Base-by-base conservation (phyloP, 2,329 filamentous ascomycete genomes). In the Tolypocladium endophyticum region DNA sequence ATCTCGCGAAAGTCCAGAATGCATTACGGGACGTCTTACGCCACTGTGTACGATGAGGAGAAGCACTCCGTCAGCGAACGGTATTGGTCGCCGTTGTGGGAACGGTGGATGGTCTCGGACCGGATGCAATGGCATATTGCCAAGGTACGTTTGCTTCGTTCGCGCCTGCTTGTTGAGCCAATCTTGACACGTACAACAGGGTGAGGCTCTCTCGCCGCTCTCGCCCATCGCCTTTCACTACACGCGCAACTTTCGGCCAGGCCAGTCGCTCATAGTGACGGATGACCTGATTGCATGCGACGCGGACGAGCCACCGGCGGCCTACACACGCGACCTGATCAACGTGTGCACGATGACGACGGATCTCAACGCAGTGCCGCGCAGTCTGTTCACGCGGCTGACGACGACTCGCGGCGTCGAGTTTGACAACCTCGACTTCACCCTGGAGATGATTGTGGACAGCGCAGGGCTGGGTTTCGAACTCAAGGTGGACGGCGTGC, bases 41-140 rank as follows among this genome's bases (percentile, higher is more conserved):
- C 89, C 0, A 92, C 89, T 0, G 87, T 90, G 0, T 93, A 89
- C 70, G 88, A 92, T 64, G 87, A 89, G 68, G 79, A 82, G 56
- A 89, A 87, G 69, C 89, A 93, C 70, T 83, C 83, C 4, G 83
- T 89, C 7, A 82, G 79, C 52, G 89, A 92, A 71, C 77, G 88
- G 57, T 92, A 92, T 69, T 92, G 88, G 88, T 88, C 85, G 64
- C 88, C 87, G 7, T 71, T 92, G 30, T 91, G 88, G 88, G 88
- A 92, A 74, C 75, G 88, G 56, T 92, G 87, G 88, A 92, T 91
- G 88, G 88, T 92, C 8, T 86, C 82, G 54, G 87, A 92, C 71
- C 81, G 89, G 55, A 92, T 93, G 88, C 87, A 91, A 73, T 92
- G 89, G 89, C 88, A 92, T 72, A 90, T 92, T 69, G 83, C 85